Conservation (phyloP, 257 asterid genomes). For the Solanum microdontum region DNA sequence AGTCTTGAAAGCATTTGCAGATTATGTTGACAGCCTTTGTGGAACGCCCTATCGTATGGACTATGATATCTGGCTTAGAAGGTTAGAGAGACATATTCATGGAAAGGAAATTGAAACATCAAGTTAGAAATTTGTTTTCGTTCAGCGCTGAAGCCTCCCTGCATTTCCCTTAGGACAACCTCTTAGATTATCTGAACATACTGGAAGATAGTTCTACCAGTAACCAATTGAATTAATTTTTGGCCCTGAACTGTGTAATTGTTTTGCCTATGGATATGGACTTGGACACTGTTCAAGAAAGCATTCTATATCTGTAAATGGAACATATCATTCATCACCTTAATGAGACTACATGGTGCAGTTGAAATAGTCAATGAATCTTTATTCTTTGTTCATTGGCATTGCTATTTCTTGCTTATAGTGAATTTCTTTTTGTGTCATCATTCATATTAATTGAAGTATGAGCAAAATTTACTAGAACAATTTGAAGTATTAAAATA, state of each 20-base stretch:
- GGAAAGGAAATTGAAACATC: constrained; percentile 50
- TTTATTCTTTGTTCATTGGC: background rate
- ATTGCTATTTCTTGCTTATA: background rate
- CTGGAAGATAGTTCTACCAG: background rate
- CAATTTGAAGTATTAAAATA: background rate
- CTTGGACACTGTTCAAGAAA: background rate
- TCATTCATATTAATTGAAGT: background rate
- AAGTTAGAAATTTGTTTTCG: constrained; percentile 2
- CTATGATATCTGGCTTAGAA: constrained; percentile 77
- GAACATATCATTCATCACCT: background rate
- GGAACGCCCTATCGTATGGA: constrained; percentile 91
- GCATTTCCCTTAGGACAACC: background rate
- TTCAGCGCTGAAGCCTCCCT: background rate
- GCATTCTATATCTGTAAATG: background rate
- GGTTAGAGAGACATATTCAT: constrained; percentile 53
- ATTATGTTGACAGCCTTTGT: constrained; percentile 91
- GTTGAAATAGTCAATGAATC: background rate
- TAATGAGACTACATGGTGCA: background rate
- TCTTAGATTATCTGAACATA: background rate
- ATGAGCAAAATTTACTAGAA: background rate
- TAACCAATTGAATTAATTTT: background rate
- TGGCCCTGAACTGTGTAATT: background rate
- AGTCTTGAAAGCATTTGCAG: constrained; percentile 94
- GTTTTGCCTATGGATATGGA: background rate
- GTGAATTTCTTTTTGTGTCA: background rate